A percentile compares a stretch with the other conserved stretches of the same genome.
These are phyloP conservation scores for Piloderma croceum DNA, from an alignment of 768 basidiomycete genomes.

Conservation along the genomic window DNA sequence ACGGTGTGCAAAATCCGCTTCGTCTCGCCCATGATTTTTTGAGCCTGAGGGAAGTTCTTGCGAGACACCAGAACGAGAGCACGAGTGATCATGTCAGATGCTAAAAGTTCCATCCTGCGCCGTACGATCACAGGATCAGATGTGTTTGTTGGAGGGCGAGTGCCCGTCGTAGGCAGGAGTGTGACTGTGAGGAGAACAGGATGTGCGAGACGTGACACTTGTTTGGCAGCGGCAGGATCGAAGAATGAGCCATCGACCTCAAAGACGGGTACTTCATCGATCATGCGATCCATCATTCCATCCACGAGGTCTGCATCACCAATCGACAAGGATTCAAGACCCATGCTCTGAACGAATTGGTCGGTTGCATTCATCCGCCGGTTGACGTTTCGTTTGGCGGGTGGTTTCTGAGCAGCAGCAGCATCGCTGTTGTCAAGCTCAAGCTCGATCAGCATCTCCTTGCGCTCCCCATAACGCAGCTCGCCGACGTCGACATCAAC, in stretches of 20 bases:
- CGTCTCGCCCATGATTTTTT: conserved; percentile 86
- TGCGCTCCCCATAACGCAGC: conserved; percentile 90
- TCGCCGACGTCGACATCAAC: conserved; percentile 95
- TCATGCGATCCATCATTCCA: conserved; percentile 94
- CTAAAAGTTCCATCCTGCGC: conserved; percentile 92
- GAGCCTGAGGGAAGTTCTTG: conserved; percentile 86
- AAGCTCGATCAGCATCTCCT: conserved; percentile 95
- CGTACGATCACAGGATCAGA: conserved; percentile 90
- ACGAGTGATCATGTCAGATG: conserved; percentile 96
- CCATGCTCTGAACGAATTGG: conserved; percentile 82
- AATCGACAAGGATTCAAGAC: conserved; percentile 67
- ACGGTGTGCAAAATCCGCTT: conserved; percentile 90
- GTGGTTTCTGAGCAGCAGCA: conserved; percentile 33
- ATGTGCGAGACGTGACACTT: conserved; percentile 83
- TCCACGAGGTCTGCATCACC: conserved; percentile 74
- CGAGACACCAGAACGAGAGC: conserved; percentile 87
- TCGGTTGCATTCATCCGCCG: conserved; percentile 73
- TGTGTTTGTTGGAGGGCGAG: conserved; percentile 35
- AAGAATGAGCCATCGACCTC: conserved; percentile 95
- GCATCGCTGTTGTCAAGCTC: conserved; percentile 79
- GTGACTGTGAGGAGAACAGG: conserved; percentile 95
- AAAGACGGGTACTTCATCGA: conserved; percentile 94
- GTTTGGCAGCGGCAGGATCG: conserved; percentile 80
- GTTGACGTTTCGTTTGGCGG: conserved; percentile 17
- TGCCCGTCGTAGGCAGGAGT: conserved; percentile 52